phyloP scores from a whole-genome alignment of 306 rosid genomes.

The Corylus heterophylla region DNA sequence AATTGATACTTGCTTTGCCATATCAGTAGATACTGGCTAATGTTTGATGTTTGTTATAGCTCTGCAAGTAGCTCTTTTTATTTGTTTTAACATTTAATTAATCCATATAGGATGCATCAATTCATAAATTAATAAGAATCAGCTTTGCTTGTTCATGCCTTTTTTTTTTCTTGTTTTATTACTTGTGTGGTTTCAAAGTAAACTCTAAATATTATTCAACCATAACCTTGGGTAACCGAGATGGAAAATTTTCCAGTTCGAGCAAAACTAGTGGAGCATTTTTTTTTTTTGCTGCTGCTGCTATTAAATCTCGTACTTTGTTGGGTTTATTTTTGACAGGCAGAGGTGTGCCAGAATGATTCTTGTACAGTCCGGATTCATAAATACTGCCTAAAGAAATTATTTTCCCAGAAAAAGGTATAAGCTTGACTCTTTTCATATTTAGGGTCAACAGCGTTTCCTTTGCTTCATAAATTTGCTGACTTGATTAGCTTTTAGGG shows the following conservation, averaged over 20 bases:
- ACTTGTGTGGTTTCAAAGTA: slow-evolving; percentile 6
- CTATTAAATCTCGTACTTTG: slow-evolving; percentile 31
- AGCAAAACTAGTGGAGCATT: not conserved
- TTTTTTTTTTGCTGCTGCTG: not conserved
- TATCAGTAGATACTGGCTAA: not conserved
- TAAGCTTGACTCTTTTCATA: slow-evolving; percentile 15
- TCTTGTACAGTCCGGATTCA: slow-evolving; percentile 70
- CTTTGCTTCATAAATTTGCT: slow-evolving; percentile 10
- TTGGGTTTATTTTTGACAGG: slow-evolving; percentile 46
- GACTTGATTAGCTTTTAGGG: slow-evolving; percentile 39
- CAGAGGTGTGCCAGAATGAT: slow-evolving; percentile 69
- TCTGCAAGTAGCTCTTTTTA: slow-evolving; percentile 3
- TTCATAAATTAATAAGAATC: not conserved
- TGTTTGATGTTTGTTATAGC: slow-evolving; percentile 1
- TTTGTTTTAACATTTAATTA: slow-evolving; percentile 14
- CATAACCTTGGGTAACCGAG: slow-evolving; percentile 5
- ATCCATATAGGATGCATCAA: not conserved
- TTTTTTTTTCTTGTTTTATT: not conserved
- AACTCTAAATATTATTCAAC: slow-evolving; percentile 6
- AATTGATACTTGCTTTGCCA: slow-evolving; percentile 24
- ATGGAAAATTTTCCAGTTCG: not conserved
- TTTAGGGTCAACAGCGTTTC: slow-evolving; percentile 4
- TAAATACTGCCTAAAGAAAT: slow-evolving; percentile 69
- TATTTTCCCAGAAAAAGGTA: slow-evolving; percentile 63
- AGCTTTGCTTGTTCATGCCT: not conserved